These are phyloP conservation scores for Tilletiopsis washingtonensis DNA, from an alignment of 1,284 basidiomycete genomes.

Conservation along the genomic window DNA sequence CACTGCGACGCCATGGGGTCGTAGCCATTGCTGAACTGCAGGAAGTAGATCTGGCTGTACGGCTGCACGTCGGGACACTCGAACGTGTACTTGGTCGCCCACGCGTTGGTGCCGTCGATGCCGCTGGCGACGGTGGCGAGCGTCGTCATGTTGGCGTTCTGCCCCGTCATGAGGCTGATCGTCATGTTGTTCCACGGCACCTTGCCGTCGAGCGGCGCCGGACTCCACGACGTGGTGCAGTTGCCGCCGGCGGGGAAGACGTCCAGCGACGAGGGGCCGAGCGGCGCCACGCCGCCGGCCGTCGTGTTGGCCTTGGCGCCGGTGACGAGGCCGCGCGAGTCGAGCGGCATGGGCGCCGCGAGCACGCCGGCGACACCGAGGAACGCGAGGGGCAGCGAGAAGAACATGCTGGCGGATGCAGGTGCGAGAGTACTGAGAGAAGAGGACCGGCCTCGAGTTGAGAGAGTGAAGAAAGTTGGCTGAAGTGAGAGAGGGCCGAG, in stretches of 20 bases:
- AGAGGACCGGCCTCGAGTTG: too few relatives aligned
- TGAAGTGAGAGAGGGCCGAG: background rate
- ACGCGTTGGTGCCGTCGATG: conserved; percentile 55
- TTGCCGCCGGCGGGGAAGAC: conserved; percentile 30
- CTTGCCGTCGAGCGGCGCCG: background rate
- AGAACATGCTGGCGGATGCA: background rate
- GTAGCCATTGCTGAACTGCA: conserved; percentile 35
- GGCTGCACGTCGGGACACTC: conserved; percentile 66
- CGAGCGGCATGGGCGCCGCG: too few relatives aligned
- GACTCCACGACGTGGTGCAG: conserved; percentile 6
- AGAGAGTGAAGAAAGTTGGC: background rate
- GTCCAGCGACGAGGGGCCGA: conserved; percentile 32
- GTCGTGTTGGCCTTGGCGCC: too few relatives aligned
- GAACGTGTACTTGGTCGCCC: conserved; percentile 53
- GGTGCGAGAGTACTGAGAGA: background rate
- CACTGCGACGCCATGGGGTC: conserved; percentile 53
- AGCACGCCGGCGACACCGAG: too few relatives aligned
- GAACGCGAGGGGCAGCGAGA: background rate
- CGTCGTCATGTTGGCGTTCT: conserved; percentile 63
- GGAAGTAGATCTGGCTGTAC: conserved; percentile 19
- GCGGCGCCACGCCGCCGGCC: background rate
- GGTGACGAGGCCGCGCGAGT: background rate
- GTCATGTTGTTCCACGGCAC: conserved; percentile 5
- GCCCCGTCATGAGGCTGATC: conserved; percentile 62
- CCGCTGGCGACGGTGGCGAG: conserved; percentile 59